Base-by-base conservation (phyloP, 164 flowering plant genomes). In the Berberis thunbergii region DNA sequence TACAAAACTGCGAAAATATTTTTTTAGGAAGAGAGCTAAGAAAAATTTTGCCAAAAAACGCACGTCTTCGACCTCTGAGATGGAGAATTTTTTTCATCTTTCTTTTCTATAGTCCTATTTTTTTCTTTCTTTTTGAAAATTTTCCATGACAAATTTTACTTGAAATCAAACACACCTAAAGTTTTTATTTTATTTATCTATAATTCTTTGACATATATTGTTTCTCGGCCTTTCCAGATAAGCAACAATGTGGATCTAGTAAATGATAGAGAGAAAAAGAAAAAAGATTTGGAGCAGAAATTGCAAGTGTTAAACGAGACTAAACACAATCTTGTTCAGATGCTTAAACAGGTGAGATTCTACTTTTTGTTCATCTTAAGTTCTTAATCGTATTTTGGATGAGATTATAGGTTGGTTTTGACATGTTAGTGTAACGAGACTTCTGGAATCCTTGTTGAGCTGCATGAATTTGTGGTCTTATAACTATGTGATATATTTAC, bases 321-420 rank as follows among this genome's bases (percentile, higher is more conserved):
- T 77, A 94, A 94, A 65, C 99, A 94, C 70, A 80, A 81, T 71
- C 74, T 91, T 42, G 99, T 94, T 40, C 96, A 84, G 78, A 80
- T 77, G 71, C 79, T 94, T 70, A 94, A 89, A 77, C 99, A 86
- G 89, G 99, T 87, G 64, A 66, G 43, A 26, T 38, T 64, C 42
- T 43, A 41, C 52, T 63, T 65, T 41, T 1, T 50, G 38, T 49
- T 66, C 38, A 44, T 59, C 52, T 69, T 52, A 39, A 0, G 26
- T 26, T 26, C 26, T 26, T 26, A 26, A 26, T 26, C 26, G 26
- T 26, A 26, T 26, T 26, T 26, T 26, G 26, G 26, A 26, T 26
- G 26, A 26, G 26, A 26, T 26, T 26, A 26, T 26, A 26, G 26
- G 26, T 26, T 26, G 26, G 26, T 26, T 26, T 26, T 26, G 26